Evolutionary conservation across 352 stramenopile genomes (phyloP).

Genomic region (Phytophthora multivora): DNA sequence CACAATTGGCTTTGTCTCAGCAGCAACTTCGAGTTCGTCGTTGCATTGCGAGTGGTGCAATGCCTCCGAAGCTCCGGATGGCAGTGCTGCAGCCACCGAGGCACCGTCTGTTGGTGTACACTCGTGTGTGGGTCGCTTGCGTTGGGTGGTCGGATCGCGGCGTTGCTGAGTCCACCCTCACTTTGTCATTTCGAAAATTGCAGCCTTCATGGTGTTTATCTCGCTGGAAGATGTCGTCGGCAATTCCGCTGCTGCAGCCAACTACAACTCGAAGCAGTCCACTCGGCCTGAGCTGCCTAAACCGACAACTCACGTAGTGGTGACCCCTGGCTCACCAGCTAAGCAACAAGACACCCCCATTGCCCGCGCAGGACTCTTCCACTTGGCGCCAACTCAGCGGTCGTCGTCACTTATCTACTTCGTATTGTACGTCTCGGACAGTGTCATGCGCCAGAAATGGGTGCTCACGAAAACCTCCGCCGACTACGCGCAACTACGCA

Average conservation of each 20-base stretch:
- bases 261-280: slow-evolving; percentile 19
- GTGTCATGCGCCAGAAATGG: slow-evolving; percentile 67
- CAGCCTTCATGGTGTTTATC: slow-evolving; percentile 72
- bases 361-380: slow-evolving; percentile 22
- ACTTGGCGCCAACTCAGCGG: slow-evolving; percentile 20
- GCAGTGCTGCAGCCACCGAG: slow-evolving; percentile 15
- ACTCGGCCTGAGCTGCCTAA: slow-evolving; percentile 12
- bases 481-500: slow-evolving; percentile 56
- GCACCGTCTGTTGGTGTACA: slow-evolving; percentile 5
- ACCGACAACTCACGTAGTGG: slow-evolving; percentile 54
- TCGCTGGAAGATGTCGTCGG: slow-evolving; percentile 71
- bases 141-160: slow-evolving; percentile 9
- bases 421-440: slow-evolving; percentile 82
- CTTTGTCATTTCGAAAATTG: slow-evolving; percentile 19
- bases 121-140: slow-evolving; percentile 3
- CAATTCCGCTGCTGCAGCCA: slow-evolving; percentile 7
- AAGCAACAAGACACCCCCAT: slow-evolving; percentile 43
- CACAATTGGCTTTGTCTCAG: slow-evolving; percentile 31
- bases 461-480: slow-evolving; percentile 59
- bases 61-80: slow-evolving; percentile 19
- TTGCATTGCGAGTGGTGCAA: slow-evolving; percentile 24
- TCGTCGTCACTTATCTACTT: slow-evolving; percentile 38
- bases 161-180: slow-evolving; percentile 21
- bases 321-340: slow-evolving; percentile 66
- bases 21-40: slow-evolving; percentile 24